These are phyloP conservation scores for Porcisia deanei DNA, from an alignment of 208 protist species.

Conservation along the genomic window DNA sequence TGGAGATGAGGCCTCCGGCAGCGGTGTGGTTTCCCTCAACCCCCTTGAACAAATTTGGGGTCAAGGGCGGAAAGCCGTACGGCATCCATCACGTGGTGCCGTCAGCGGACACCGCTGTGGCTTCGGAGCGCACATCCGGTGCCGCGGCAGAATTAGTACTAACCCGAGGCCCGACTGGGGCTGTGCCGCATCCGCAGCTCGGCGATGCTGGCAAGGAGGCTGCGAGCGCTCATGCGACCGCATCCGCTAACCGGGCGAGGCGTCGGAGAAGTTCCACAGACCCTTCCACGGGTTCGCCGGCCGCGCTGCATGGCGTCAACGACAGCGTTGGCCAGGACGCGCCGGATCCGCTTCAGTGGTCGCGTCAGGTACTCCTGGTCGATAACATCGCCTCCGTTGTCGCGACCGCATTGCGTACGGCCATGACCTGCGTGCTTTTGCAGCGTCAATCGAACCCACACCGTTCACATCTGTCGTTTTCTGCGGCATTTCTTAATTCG, in stretches of 20 bases:
- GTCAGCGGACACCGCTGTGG: not conserved
- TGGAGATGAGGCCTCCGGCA: conserved; percentile 3
- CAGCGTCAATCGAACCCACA: conserved; percentile 5
- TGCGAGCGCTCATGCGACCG: not conserved
- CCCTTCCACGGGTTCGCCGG: not conserved
- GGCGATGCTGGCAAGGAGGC: not conserved
- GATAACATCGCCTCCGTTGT: conserved; percentile 46
- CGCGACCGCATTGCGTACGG: conserved; percentile 35
- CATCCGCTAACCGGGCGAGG: not conserved
- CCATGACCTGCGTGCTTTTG: conserved; percentile 27
- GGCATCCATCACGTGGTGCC: not conserved
- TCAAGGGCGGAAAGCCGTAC: not conserved
- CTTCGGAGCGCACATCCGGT: not conserved
- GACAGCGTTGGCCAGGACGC: conserved; percentile 5
- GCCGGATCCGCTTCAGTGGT: conserved; percentile 47
- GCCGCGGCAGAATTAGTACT: conserved; percentile 5
- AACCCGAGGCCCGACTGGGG: conserved; percentile 13
- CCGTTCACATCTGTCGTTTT: not conserved
- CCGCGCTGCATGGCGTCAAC: conserved; percentile 1
- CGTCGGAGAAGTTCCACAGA: not conserved
- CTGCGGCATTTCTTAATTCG: not conserved
- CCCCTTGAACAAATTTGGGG: not conserved
- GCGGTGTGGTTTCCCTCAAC: conserved; percentile 7
- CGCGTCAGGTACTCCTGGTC: conserved; percentile 54
- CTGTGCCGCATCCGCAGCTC: conserved; percentile 22